Base-by-base conservation (phyloP, 768 basidiomycete species). In the Boletus eberwhitei region DNA sequence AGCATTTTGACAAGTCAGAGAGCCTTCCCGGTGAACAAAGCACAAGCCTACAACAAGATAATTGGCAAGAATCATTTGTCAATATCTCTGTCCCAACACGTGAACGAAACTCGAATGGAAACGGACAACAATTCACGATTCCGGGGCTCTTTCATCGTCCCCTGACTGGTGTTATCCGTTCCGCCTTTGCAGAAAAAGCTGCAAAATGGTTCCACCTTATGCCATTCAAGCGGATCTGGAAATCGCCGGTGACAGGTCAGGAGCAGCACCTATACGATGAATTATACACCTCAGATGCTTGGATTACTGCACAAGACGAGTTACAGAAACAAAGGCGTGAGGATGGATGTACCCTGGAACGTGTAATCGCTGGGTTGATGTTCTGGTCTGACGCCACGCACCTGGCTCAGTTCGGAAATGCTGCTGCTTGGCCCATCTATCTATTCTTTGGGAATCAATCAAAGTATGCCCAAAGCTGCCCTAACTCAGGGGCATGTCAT, bases 51-150 rank as follows among this genome's bases (percentile, higher is more conserved):
- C 24, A 24, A 24, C 24, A 24, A 24, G 24, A 24, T 4, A 24
- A 24, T 24, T 24, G 24, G 24, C 24, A 24, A 24, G 24, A 24
- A 24, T 24, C 4, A 0, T 24, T 48, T 6, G 39, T 72, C 2
- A 14, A 59, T 2, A 71, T 74, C 29, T 38, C 54, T 0, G 63
- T 75, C 8, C 74, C 73, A 0, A 72, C 69, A 3, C 62, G 65
- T 4, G 48, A 53, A 26, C 26, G 53, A 24, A 24, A 24, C 4
- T 4, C 24, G 4, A 4, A 24, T 24, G 24, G 24, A 3, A 24
- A 24, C 4, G 24, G 24, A 24, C 24, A 24, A 24, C 24, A 24
- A 24, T 24, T 24, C 4, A 4, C 4, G 24, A 24, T 74, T 0
- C 59, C 67, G 12, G 73, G 71, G 1, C 51, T 75, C 8, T 54